phyloP scores from a whole-genome alignment of 768 basidiomycete genomes.

The Leccinum sublutescens region DNA sequence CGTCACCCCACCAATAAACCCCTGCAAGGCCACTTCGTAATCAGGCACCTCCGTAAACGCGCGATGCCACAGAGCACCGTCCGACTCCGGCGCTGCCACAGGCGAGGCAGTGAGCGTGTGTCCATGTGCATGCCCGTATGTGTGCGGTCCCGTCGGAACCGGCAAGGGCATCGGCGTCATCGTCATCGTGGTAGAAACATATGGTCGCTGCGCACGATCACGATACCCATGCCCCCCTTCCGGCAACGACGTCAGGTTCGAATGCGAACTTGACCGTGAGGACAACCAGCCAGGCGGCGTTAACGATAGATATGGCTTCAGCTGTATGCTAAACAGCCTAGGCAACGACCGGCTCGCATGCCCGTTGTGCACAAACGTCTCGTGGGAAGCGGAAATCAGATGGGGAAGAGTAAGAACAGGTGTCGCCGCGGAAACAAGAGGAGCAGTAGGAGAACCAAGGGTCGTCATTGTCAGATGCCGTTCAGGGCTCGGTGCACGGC shows the following conservation, averaged over 20 bases:
- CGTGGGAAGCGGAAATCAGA: slow-evolving; percentile 30
- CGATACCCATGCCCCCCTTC: background rate
- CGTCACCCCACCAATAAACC: slow-evolving; percentile 90
- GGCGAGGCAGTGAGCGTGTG: slow-evolving; percentile 6
- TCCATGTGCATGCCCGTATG: background rate
- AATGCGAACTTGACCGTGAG: slow-evolving; percentile 36
- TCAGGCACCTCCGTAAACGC: slow-evolving; percentile 80
- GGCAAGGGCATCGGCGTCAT: background rate
- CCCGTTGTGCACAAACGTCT: slow-evolving; percentile 52
- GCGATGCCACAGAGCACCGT: slow-evolving; percentile 48
- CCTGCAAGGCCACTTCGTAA: slow-evolving; percentile 79
- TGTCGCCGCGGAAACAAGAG: background rate
- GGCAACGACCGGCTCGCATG: slow-evolving; percentile 52
- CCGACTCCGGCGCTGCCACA: slow-evolving; percentile 20
- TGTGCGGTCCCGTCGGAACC: background rate
- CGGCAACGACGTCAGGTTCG: slow-evolving; percentile 25
- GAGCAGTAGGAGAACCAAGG: background rate
- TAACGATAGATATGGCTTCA: slow-evolving; percentile 59
- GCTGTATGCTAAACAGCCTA: slow-evolving; percentile 53
- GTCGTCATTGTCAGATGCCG: slow-evolving; percentile 24
- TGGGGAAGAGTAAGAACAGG: background rate
- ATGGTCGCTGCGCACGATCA: background rate
- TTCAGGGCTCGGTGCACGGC: slow-evolving; percentile 62
- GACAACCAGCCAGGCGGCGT: slow-evolving; percentile 41
- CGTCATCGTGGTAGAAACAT: background rate